Base-by-base conservation (phyloP, 345 rosid species). In the Salix viminalis region DNA sequence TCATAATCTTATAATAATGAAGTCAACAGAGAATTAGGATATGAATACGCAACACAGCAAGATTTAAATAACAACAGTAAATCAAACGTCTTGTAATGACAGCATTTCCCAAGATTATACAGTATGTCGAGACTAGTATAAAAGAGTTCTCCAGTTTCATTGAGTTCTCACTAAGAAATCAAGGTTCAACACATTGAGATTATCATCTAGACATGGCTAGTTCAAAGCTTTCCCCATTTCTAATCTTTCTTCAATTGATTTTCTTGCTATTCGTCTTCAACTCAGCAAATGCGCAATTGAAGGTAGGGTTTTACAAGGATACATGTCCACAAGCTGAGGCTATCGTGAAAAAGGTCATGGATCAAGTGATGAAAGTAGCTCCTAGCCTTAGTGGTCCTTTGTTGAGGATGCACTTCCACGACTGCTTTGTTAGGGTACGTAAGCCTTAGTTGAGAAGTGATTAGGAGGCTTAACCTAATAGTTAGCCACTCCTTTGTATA, bases 331-430 rank as follows among this genome's bases (percentile, higher is more conserved):
- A 76, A 44, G 91, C 89, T 15, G 92, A 92, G 78, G 79, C 77
- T 72, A 78, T 87, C 28, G 92, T 87, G 4, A 81, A 82, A 65
- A 44, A 67, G 50, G 76, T 71, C 19, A 77, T 83, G 11, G 13
- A 6, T 24, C 64, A 82, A 18, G 84, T 83, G 60, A 50, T 92
- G 52, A 80, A 83, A 1, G 82, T 76, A 0, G 88, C 86, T 12
- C 87, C 87, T 4, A 72, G 90, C 7, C 83, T 91, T 18, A 87
- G 87, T 23, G 92, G 83, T 19, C 91, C 96, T 65, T 65, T 92
- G 78, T 69, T 94, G 44, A 84, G 98, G 75, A 77, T 92, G 92
- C 88, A 87, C 72, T 92, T 94, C 56, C 97, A 94, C 34, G 98
- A 94, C 69, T 94, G 97, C 68, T 92, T 92, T 42, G 91, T 92